Conservation (phyloP, 129 eudicot species). For the Flaveria ramosissima region DNA sequence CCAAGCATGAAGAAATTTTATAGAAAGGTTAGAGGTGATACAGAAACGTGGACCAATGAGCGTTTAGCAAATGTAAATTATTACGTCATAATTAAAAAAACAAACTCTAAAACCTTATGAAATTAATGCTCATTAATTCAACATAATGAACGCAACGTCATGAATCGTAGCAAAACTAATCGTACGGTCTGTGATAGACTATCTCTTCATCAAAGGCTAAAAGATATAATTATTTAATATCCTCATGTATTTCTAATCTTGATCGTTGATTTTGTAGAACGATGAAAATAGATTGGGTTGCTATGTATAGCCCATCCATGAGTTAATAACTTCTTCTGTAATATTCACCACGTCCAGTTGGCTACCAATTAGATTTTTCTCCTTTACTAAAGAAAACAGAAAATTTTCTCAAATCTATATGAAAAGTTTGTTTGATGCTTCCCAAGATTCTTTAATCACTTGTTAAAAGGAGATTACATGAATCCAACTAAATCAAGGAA, state of each 20-base stretch:
- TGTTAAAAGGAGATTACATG: too few relatives aligned
- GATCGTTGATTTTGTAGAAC: neutral
- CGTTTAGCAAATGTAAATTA: neutral
- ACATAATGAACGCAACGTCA: neutral
- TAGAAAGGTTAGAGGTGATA: neutral
- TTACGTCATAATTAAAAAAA: neutral
- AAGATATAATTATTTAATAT: neutral
- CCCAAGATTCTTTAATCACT: too few relatives aligned
- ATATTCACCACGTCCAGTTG: neutral
- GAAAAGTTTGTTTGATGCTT: neutral
- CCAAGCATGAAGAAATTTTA: neutral
- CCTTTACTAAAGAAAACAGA: neutral
- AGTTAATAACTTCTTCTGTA: neutral
- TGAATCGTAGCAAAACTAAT: slow-evolving; percentile 4
- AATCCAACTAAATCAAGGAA: too few relatives aligned
- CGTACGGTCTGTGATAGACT: neutral
- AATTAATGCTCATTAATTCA: slow-evolving; percentile 19
- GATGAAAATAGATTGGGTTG: neutral
- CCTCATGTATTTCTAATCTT: slow-evolving; percentile 2
- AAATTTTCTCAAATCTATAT: neutral
- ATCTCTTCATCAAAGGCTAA: too few relatives aligned
- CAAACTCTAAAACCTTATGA: neutral
- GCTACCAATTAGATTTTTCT: neutral
- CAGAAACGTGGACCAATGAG: slow-evolving; percentile 18
- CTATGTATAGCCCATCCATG: neutral